Evolutionary conservation across 495 filamentous ascomycete species (phyloP).

Genomic region (Bacidia gigantensis): DNA sequence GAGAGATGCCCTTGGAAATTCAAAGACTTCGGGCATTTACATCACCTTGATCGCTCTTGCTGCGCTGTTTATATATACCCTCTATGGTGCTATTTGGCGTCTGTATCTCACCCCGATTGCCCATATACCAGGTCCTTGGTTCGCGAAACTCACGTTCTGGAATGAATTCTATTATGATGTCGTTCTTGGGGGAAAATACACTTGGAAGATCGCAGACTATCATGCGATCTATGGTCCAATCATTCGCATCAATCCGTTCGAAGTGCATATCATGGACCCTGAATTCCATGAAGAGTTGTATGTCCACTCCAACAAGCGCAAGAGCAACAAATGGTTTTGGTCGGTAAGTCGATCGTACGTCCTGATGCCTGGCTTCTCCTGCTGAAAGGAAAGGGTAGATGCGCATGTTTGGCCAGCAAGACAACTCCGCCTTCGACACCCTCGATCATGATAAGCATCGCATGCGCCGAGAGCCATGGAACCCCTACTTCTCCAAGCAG

Average conservation of each 20-base stretch:
- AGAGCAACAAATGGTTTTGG: constrained; percentile 27
- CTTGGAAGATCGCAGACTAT: constrained; percentile 17
- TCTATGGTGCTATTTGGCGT: constrained; percentile 20
- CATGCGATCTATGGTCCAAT: constrained; percentile 15
- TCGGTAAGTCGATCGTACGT: constrained; percentile 13
- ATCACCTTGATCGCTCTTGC: too few relatives aligned
- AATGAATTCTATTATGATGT: constrained; percentile 25
- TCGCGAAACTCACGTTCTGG: constrained; percentile 23
- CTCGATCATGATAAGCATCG: constrained; percentile 24
- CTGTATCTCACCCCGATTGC: constrained; percentile 21
- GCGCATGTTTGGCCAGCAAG: constrained; percentile 11
- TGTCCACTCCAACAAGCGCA: constrained; percentile 18
- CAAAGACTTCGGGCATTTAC: not conserved
- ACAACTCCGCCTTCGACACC: constrained; percentile 15
- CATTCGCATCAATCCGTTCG: constrained; percentile 14
- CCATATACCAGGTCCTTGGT: constrained; percentile 23
- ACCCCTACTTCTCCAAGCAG: constrained; percentile 24
- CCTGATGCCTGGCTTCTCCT: not conserved
- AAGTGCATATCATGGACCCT: constrained; percentile 16
- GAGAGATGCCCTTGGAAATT: too few relatives aligned
- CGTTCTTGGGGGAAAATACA: constrained; percentile 13
- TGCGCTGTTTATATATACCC: not conserved
- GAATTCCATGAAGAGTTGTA: constrained; percentile 23
- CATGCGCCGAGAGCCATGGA: constrained; percentile 21
- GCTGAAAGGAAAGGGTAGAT: constrained; percentile 3